Conservation (phyloP, 2,329 filamentous ascomycete genomes). For the Coleophoma cylindrospora region DNA sequence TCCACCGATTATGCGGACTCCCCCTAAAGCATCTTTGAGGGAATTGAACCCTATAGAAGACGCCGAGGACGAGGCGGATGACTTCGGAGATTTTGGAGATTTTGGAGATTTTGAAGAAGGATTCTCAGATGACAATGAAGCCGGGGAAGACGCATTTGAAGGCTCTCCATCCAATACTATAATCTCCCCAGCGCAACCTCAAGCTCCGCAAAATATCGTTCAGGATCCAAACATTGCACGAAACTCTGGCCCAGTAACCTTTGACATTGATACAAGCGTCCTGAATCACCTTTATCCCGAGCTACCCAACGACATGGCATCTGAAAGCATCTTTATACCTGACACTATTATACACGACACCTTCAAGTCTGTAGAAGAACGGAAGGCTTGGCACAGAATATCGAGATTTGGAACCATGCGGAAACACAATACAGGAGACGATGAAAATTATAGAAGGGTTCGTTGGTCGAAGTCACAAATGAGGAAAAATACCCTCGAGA, state of each 20-base stretch:
- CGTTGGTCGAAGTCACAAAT: constrained; percentile 51
- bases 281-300: constrained; percentile 23
- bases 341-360: constrained; percentile 34
- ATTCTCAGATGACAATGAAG: constrained; percentile 13
- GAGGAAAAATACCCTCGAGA: constrained; percentile 48
- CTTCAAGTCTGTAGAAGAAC: constrained; percentile 50
- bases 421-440: constrained; percentile 50
- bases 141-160: constrained; percentile 6
- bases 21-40: constrained; percentile 1
- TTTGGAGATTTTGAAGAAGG: constrained; percentile 33
- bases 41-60: neutral
- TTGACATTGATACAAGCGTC: constrained; percentile 15
- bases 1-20: neutral
- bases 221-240: neutral
- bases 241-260: constrained; percentile 16
- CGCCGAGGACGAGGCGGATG: constrained; percentile 9
- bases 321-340: constrained; percentile 20
- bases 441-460: constrained; percentile 55
- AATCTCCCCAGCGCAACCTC: neutral
- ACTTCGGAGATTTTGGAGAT: constrained; percentile 25
- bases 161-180: no score
- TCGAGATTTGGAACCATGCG: constrained; percentile 55
- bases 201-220: neutral
- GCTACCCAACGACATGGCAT: constrained; percentile 7
- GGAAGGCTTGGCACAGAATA: constrained; percentile 61